A percentile compares a stretch with the other conserved stretches of the same genome.
These are phyloP conservation scores for Sugiyamaella valdiviana DNA, from an alignment of 805 yeast species.

Conservation along the genomic window DNA sequence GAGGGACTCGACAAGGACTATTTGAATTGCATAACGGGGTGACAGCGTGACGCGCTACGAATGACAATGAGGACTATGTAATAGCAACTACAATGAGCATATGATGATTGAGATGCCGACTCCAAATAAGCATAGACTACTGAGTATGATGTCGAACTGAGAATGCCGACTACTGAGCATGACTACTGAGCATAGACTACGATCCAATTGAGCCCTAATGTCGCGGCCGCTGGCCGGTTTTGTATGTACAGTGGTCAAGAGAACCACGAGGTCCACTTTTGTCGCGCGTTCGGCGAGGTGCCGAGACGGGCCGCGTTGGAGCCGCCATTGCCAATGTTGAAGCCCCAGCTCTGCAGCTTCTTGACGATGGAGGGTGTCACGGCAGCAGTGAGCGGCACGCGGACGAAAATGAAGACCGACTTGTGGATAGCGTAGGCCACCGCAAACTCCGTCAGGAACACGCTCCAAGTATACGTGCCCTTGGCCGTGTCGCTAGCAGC, in stretches of 20 bases:
- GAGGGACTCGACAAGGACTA: slow-evolving; percentile 23
- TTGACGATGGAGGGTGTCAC: slow-evolving; percentile 76
- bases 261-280: slow-evolving; percentile 57
- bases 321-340: slow-evolving; percentile 59
- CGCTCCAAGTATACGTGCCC: slow-evolving; percentile 22
- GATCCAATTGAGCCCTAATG: too few species aligned
- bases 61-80: neutral
- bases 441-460: slow-evolving; percentile 74
- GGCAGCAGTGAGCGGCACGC: slow-evolving; percentile 89
- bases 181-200: too few species aligned
- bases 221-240: too few species aligned
- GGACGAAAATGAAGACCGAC: slow-evolving; percentile 62
- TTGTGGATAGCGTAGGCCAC: slow-evolving; percentile 94
- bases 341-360: slow-evolving; percentile 67
- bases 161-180: too few species aligned
- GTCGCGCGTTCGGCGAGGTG: slow-evolving; percentile 42
- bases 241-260: slow-evolving; percentile 33
- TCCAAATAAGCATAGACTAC: too few species aligned
- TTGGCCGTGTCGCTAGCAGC: slow-evolving; percentile 12
- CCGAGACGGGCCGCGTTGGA: slow-evolving; percentile 41
- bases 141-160: too few species aligned
- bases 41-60: neutral
- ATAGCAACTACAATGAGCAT: neutral
- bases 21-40: slow-evolving; percentile 17
- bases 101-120: too few species aligned